Conservation (phyloP, 108 stramenopile genomes). For the Epipyxis sp. region DNA sequence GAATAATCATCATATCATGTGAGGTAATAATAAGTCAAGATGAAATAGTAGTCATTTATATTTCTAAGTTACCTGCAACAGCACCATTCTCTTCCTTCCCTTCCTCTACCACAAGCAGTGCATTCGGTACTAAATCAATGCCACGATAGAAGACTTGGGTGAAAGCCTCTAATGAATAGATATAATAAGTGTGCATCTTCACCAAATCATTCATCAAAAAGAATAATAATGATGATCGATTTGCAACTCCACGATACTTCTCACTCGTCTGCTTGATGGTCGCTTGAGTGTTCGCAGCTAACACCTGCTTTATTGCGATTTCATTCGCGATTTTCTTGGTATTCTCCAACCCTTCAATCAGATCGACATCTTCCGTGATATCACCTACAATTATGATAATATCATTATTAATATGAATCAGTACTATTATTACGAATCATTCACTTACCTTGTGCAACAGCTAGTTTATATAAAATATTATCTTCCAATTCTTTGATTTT, state of each 20-base stretch:
- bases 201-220: slow-evolving; percentile 73
- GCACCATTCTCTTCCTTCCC: slow-evolving; percentile 29
- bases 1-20: too few species aligned
- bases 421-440: too few species aligned
- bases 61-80: slow-evolving; percentile 28
- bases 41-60: too few species aligned
- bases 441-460: slow-evolving; percentile 73
- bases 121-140: slow-evolving; percentile 57
- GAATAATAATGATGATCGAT: slow-evolving; percentile 66
- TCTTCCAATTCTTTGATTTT: slow-evolving; percentile 80
- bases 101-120: neutral
- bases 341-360: slow-evolving; percentile 72
- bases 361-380: slow-evolving; percentile 43
- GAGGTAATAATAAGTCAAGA: too few species aligned
- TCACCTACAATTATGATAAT: too few species aligned
- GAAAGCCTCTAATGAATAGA: slow-evolving; percentile 73
- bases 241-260: slow-evolving; percentile 73
- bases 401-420: neutral
- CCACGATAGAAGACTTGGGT: slow-evolving; percentile 67
- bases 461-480: slow-evolving; percentile 65
- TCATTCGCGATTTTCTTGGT: slow-evolving; percentile 69
- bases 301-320: slow-evolving; percentile 58
- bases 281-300: slow-evolving; percentile 58
- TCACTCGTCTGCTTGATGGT: slow-evolving; percentile 61
- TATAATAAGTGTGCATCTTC: slow-evolving; percentile 77